These are phyloP conservation scores for Tolypocladium ovalisporum DNA, from an alignment of 2,329 filamentous ascomycete species.

Conservation along the genomic window DNA sequence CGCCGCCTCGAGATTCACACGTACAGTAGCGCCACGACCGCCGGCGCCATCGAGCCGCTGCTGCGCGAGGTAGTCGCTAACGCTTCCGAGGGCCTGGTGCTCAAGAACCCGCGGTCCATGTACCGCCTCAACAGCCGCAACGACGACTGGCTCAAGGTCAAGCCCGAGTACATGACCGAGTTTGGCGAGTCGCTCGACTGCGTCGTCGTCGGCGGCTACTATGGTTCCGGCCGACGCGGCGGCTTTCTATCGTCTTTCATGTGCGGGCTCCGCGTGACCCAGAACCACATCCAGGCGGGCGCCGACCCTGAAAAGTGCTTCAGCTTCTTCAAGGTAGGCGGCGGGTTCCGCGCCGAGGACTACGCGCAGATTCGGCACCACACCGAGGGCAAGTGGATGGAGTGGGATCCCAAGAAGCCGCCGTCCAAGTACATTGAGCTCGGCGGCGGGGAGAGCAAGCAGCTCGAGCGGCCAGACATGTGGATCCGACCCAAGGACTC, in stretches of 20 bases:
- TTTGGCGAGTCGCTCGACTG: conserved; percentile 91
- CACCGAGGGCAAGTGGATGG: conserved; percentile 84
- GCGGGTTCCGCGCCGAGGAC: conserved; percentile 76
- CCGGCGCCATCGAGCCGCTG: conserved; percentile 65
- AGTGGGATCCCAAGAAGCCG: conserved; percentile 70
- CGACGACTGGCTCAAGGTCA: conserved; percentile 97
- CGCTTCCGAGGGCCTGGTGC: conserved; percentile 77
- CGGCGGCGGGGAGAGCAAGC: conserved; percentile 58
- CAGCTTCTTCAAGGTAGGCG: conserved; percentile 98
- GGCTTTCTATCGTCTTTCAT: conserved; percentile 77
- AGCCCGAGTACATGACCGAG: conserved; percentile 96
- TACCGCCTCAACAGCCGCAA: conserved; percentile 85
- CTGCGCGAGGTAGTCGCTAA: conserved; percentile 78
- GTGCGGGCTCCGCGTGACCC: conserved; percentile 73
- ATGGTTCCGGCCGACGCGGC: conserved; percentile 75
- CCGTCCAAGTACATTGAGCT: conserved; percentile 72
- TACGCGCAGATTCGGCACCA: conserved; percentile 73
- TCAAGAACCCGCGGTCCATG: conserved; percentile 84
- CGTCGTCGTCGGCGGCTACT: conserved; percentile 84
- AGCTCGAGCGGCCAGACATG: conserved; percentile 73
- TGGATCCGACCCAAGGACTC: conserved; percentile 91
- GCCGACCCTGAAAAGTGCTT: conserved; percentile 64
- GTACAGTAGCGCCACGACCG: conserved; percentile 53
- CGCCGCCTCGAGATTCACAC: conserved; percentile 76
- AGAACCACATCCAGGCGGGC: conserved; percentile 50